Base-by-base conservation (phyloP, 768 basidiomycete genomes). In the Psilocybe cyanescens region DNA sequence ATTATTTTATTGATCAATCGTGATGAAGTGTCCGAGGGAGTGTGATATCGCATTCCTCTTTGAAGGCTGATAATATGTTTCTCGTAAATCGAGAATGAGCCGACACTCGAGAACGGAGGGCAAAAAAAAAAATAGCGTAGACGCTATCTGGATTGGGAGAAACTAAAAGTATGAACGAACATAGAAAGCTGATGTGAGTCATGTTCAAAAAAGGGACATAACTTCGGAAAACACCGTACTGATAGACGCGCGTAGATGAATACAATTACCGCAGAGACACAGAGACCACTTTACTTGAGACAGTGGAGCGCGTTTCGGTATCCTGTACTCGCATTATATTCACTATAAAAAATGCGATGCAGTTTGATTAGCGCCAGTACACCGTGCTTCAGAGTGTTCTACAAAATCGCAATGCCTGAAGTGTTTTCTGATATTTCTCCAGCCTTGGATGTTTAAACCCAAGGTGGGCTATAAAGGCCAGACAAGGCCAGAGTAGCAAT, bases 11-110 rank as follows among this genome's bases (percentile, higher is more conserved):
- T 44, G 14, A 14, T 44, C 14, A 16, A 44, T 44, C 14, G 4
- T 44, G 41, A 44, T 44, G 41, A 12, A 12, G 11, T 44, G n/a
- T 14, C 4, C n/a, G 41, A 44, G 0, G 8, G 41, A 44, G 8
- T 44, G 41, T 44, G 41, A 44, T 44, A 16, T 44, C 41, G 31
- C 59, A 60, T 31, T 60, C 59, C 14, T 60, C 53, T 4, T 37
- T 28, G 31, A 60, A 60, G 37, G 59, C 4, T 44, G 53, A 41
- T 60, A 60, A 31, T 60, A 60, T 30, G 59, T 44, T 14, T 60
- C 59, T 17, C 59, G 59, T 7, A 60, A 35, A 35, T 60, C 55
- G n/a, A 60, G 54, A 12, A 60, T 56, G 31, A 60, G 54, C 14
- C 59, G 53, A 3, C 52, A 60, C 12, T 53, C 59, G n/a, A 60